These are phyloP conservation scores for Moniliophthora roreri DNA, from an alignment of 1,284 basidiomycete genomes.

Conservation along the genomic window DNA sequence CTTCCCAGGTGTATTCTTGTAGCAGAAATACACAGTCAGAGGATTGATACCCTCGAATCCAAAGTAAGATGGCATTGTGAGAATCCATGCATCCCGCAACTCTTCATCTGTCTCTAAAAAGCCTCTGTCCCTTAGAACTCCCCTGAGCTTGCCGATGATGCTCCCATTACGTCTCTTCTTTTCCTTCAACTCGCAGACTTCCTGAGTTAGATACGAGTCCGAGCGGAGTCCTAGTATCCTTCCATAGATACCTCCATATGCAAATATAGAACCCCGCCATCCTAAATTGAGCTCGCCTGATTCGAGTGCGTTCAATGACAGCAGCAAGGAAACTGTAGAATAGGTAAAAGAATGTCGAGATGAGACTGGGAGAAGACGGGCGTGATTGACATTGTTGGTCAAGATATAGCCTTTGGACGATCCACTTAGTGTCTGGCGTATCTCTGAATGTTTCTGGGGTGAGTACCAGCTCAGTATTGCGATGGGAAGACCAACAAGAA, in stretches of 20 bases:
- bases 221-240: conserved; percentile 49
- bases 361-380: conserved; percentile 51
- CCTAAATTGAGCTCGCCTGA: conserved; percentile 45
- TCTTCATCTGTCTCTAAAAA: conserved; percentile 17
- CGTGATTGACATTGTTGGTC: conserved; percentile 54
- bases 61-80: conserved; percentile 73
- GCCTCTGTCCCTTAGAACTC: conserved; percentile 33
- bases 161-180: no score
- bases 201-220: conserved; percentile 44
- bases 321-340: conserved; percentile 59
- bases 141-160: conserved; percentile 40
- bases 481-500: no score
- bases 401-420: conserved; percentile 43
- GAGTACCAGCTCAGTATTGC: no score
- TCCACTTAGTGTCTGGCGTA: no score
- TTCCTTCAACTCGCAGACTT: no score
- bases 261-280: conserved; percentile 46
- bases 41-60: conserved; percentile 79
- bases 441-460: no score
- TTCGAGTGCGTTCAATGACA: conserved; percentile 63
- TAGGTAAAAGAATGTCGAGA: conserved; percentile 64
- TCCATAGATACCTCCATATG: conserved; percentile 45
- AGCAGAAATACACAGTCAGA: conserved; percentile 73
- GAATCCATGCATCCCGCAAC: conserved; percentile 61
- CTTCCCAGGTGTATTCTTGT: conserved; percentile 29